Conservation (phyloP, 2,329 filamentous ascomycete genomes). For the Exophiala viscosa region DNA sequence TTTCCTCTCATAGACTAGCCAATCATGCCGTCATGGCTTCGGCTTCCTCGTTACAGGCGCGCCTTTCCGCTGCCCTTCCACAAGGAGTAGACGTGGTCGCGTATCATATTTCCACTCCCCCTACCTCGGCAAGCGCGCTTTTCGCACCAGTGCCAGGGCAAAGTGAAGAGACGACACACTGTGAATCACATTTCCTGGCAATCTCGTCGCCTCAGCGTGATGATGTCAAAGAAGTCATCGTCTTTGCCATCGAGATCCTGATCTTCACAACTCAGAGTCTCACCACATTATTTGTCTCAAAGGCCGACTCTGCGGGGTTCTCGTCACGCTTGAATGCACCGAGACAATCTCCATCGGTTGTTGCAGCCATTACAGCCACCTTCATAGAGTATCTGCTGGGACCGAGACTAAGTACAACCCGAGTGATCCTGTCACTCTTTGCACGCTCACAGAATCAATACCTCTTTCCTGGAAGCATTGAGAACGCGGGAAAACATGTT, state of each 20-base stretch:
- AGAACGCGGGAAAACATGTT: constrained; percentile 83
- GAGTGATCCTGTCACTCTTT: constrained; percentile 81
- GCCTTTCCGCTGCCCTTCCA: constrained; percentile 51
- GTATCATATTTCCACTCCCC: constrained; percentile 84
- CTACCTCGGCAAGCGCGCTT: constrained; percentile 68
- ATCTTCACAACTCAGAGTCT: constrained; percentile 77
- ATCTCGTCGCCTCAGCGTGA: constrained; percentile 42
- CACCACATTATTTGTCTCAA: constrained; percentile 90
- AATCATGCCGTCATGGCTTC: constrained; percentile 12
- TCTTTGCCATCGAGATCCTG: constrained; percentile 81
- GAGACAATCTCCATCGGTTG: constrained; percentile 61
- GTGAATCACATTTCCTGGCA: constrained; percentile 76
- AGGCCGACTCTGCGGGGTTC: constrained; percentile 94
- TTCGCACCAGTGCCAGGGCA: constrained; percentile 73
- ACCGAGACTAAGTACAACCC: constrained; percentile 43
- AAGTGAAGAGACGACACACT: constrained; percentile 72
- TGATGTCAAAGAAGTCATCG: constrained; percentile 51
- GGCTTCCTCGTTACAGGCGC: constrained; percentile 34
- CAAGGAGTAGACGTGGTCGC: constrained; percentile 60
- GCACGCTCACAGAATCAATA: constrained; percentile 91
- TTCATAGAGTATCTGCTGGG: constrained; percentile 75
- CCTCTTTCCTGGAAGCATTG: constrained; percentile 85
- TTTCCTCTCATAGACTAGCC: background rate
- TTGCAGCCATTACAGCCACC: constrained; percentile 64
- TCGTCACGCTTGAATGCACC: constrained; percentile 64